These are phyloP conservation scores for Malassezia pachydermatis DNA, from an alignment of 1,284 basidiomycete genomes.

Conservation along the genomic window DNA sequence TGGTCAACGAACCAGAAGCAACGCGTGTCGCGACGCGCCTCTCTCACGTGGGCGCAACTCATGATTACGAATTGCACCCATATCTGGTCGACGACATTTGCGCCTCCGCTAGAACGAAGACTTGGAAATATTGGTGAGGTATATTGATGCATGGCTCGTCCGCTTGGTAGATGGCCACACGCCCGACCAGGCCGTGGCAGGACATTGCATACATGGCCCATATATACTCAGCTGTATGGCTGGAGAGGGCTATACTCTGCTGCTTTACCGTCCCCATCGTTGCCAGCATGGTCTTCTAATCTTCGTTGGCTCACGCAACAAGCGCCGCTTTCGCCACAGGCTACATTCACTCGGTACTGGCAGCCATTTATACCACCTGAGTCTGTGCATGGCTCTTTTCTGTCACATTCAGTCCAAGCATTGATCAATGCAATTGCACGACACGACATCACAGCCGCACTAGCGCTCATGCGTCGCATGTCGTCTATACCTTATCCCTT, in stretches of 20 bases:
- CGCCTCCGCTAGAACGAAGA: no score
- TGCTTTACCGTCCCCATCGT: not conserved
- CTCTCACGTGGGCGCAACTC: no score
- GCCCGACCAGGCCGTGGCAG: no score
- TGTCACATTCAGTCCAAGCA: not conserved
- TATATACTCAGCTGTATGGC: no score
- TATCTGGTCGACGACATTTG: no score
- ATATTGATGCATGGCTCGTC: not conserved
- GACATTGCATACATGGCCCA: no score
- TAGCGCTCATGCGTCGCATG: not conserved
- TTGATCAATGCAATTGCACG: conserved; percentile 2
- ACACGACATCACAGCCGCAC: conserved; percentile 3
- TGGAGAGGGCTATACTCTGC: no score
- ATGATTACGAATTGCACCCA: no score
- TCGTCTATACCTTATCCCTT: conserved; percentile 1
- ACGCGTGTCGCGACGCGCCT: no score
- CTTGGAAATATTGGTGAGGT: no score
- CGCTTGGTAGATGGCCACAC: conserved; percentile 1
- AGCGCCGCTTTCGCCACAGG: not conserved
- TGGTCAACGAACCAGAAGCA: no score
- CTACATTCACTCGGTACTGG: conserved; percentile 10
- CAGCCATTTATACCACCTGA: conserved; percentile 3
- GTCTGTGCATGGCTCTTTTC: not conserved
- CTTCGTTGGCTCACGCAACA: not conserved
- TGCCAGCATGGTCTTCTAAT: not conserved